A percentile compares a stretch with the other conserved stretches of the same genome.
These are phyloP conservation scores for Yamadazyma sp. DNA, from an alignment of 1,139 yeast genomes.

Conservation along the genomic window DNA sequence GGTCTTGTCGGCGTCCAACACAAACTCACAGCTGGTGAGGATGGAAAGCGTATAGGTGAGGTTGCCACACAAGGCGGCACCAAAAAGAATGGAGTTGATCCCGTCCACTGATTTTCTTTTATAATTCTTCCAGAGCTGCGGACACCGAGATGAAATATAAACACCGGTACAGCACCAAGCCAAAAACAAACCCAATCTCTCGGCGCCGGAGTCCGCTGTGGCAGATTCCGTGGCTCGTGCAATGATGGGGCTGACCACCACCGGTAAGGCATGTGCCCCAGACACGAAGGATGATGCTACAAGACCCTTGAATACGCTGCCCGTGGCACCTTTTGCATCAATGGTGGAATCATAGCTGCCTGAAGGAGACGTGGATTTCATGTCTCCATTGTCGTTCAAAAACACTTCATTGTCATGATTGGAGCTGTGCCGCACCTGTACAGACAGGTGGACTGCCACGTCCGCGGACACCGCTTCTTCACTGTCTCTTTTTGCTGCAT, in stretches of 20 bases:
- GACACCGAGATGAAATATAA: conserved; percentile 78
- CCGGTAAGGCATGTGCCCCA: conserved; percentile 23
- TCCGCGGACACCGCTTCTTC: not conserved
- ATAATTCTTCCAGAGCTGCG: conserved; percentile 79
- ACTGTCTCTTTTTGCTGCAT: conserved; percentile 4
- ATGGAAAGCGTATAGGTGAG: conserved; percentile 78
- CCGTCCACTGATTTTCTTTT: conserved; percentile 81
- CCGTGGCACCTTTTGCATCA: not conserved
- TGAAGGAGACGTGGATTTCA: conserved; percentile 6
- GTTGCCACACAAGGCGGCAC: conserved; percentile 79
- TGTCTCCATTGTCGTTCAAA: not conserved
- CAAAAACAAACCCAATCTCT: conserved; percentile 49
- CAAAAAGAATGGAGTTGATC: conserved; percentile 73
- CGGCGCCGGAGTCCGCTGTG: conserved; percentile 7
- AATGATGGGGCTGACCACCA: conserved; percentile 4
- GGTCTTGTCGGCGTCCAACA: conserved; percentile 30
- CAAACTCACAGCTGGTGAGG: conserved; percentile 48
- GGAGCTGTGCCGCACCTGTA: conserved; percentile 15
- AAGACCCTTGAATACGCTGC: conserved; percentile 3
- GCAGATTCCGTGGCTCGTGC: not conserved
- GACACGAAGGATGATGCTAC: conserved; percentile 26
- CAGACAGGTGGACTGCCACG: conserved; percentile 4
- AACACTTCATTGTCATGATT: not conserved
- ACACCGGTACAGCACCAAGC: conserved; percentile 84
- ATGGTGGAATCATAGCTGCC: conserved; percentile 9